Percentiles rank a stretch among this genome's conserved stretches.
Conservation (phyloP, 306 rosid species). For the Acacia confusa region DNA sequence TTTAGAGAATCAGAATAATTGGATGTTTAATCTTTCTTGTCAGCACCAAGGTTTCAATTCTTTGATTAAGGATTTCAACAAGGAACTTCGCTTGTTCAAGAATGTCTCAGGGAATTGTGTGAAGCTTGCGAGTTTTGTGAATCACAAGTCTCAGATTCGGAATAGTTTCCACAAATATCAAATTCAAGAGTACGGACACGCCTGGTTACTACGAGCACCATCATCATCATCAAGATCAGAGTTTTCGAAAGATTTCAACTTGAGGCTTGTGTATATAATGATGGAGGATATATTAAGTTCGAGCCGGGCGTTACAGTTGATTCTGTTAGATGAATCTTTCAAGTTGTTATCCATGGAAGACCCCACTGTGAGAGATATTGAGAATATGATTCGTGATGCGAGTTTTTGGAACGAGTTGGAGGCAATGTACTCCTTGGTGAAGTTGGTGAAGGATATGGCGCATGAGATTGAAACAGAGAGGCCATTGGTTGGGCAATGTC, state of each 20-base stretch:
- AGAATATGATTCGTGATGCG: slow-evolving; percentile 51
- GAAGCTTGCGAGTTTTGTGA: slow-evolving; percentile 68
- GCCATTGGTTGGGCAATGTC: slow-evolving; percentile 88
- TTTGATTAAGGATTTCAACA: slow-evolving; percentile 67
- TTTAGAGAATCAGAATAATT: slow-evolving; percentile 76
- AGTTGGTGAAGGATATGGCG: slow-evolving; percentile 73
- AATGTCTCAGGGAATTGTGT: slow-evolving; percentile 55
- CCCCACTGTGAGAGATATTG: slow-evolving; percentile 55
- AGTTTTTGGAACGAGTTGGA: slow-evolving; percentile 81
- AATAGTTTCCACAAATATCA: slow-evolving; percentile 71
- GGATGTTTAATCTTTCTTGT: slow-evolving; percentile 96
- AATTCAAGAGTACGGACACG: slow-evolving; percentile 68
- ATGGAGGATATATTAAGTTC: slow-evolving; percentile 65
- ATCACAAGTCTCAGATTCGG: slow-evolving; percentile 61
- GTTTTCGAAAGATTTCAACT: slow-evolving; percentile 33
- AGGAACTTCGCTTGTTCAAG: slow-evolving; percentile 65
- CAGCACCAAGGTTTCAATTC: slow-evolving; percentile 70
- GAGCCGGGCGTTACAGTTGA: slow-evolving; percentile 56
- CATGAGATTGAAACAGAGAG: slow-evolving; percentile 67
- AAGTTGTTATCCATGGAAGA: slow-evolving; percentile 66
- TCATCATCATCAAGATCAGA: background rate
- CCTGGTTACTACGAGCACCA: slow-evolving; percentile 50
- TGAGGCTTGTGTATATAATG: slow-evolving; percentile 45
- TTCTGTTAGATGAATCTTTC: slow-evolving; percentile 55
- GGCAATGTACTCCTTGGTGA: slow-evolving; percentile 61